Conservation (phyloP, 2,329 filamentous ascomycete species). For the Bertia moriformis region DNA sequence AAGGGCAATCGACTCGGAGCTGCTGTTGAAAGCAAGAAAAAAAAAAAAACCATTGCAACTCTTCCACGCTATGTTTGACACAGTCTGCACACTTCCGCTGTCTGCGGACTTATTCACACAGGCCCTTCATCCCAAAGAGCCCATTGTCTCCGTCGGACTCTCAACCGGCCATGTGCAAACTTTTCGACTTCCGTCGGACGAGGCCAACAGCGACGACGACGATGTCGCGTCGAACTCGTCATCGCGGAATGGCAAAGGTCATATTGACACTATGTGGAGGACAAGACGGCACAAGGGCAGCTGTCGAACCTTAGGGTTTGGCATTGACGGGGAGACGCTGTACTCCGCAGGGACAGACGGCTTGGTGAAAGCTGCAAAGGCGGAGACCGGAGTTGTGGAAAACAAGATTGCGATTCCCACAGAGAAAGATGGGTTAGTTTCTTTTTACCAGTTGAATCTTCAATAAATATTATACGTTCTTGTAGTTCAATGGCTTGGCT, state of each 20-base stretch:
- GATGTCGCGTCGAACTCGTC: slow-evolving; percentile 19
- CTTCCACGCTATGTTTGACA: slow-evolving; percentile 39
- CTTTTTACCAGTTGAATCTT: neutral
- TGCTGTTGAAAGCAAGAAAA: neutral
- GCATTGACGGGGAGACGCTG: slow-evolving; percentile 49
- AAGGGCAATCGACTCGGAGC: neutral
- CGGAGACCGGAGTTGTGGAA: slow-evolving; percentile 50
- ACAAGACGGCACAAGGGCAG: slow-evolving; percentile 87
- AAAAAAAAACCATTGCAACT: neutral
- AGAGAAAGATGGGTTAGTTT: neutral
- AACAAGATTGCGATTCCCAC: slow-evolving; percentile 70
- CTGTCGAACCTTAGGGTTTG: slow-evolving; percentile 70
- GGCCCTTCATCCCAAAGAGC: slow-evolving; percentile 70
- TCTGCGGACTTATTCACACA: slow-evolving; percentile 78
- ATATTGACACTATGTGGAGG: slow-evolving; percentile 72
- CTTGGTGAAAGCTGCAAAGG: slow-evolving; percentile 41
- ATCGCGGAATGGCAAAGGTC: slow-evolving; percentile 46
- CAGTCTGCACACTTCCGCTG: slow-evolving; percentile 77
- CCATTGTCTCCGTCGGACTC: slow-evolving; percentile 74
- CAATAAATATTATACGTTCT: too few species aligned
- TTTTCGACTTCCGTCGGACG: slow-evolving; percentile 52
- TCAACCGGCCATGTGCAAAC: slow-evolving; percentile 75
- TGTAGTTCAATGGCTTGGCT: neutral
- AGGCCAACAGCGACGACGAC: slow-evolving; percentile 29
- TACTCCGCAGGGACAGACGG: slow-evolving; percentile 51